Base-by-base conservation (phyloP, 345 rosid genomes). In the thale cress (Arabidopsis thaliana) region DNA sequence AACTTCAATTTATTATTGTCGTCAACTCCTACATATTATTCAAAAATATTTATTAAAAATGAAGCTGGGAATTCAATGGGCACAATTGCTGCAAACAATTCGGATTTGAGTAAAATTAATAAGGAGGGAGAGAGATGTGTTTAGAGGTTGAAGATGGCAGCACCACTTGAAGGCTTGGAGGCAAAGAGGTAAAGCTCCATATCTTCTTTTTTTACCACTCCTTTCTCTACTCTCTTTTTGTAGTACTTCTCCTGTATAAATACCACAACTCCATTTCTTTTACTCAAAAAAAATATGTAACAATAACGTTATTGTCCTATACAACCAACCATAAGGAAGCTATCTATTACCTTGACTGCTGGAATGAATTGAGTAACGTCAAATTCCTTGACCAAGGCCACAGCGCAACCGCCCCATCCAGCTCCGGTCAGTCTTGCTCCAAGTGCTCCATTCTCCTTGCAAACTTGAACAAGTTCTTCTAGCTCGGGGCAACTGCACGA, bases 321-420 rank as follows among this genome's bases (percentile, higher is more conserved):
- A 41, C 32, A 33, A 41, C 48, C 32, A 33, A 41, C 48, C 50
- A 67, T n/a, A 67, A 22, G 22, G 24, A 37, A 34, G 13, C 25
- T 1, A 5, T 68, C 0, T 4, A 5, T 9, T 72, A 95, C 99
- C 97, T 88, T 95, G 46, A 95, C 74, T n/a, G 90, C 84, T 55
- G 85, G 79, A 69, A 92, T 95, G 83, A 92, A 95, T 74, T 88
- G 93, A 14, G 98, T 89, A 50, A 88, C 99, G 14, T 84, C 83
- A 46, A 80, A 25, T 61, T 92, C 98, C 70, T 88, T 92, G 44
- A 95, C 98, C 63, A 95, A 80, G 25, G 97, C 91, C 40, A 95
- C 99, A 0, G 96, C 89, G 45, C 99, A 95, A 45, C 99, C 98
- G 10, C 99, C 99, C 99, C 99, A 95, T 70, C 99, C 99, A 10